Evolutionary conservation across 23 red algal species (phyloP), one percentile per base, ranked within the genome.

Genomic region (Chondrus crispus): DNA sequence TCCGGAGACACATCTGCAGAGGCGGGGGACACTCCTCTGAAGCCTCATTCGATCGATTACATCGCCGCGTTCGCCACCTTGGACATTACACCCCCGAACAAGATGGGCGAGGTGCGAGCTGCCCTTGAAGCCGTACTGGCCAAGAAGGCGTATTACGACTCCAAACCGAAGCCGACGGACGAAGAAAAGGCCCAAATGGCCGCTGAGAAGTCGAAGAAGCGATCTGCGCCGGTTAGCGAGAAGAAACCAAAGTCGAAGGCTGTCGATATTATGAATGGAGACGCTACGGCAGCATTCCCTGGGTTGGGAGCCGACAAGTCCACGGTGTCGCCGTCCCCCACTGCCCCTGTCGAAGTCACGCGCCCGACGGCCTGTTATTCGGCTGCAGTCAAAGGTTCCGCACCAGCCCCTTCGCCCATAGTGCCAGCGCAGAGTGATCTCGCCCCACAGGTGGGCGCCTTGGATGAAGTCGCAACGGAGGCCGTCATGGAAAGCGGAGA

Each of bases 1-100:
- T 37, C 18, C 46, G 80, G 73, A 50, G 55, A 68, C 18, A 32
- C 64, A 16, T 71, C 66, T 28, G 80, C 38, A 2, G 42, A 66
- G 2, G 75, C 88, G 18, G 87, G 53, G 26, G 51, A 71, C 35
- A 63, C 68, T 44, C 71, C 66, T 30, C 81, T 93, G 16, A 85
- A 85, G 50, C 82, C 90, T 36, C 90, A 93, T 16, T 93, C 90
- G 7, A 93, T 93, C 42, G 90, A 93, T 47, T 86, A 86, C 66
- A 57, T 86, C 28, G 47, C 90, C 20, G 90, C 90, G 33, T 93
- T 93, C 49, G 85, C 90, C 20, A 49, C 24, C 28, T 50, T 93
- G 54, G 90, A 80, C 12, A 76, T 93, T 38, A 86, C 85, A 66
- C 80, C 90, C 32, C 90, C 90, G 58, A 85, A 86, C 53, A 78